Evolutionary conservation across 1,284 basidiomycete genomes (phyloP), one percentile per base, ranked within the genome.

Genomic region (Lentinus polychrous): DNA sequence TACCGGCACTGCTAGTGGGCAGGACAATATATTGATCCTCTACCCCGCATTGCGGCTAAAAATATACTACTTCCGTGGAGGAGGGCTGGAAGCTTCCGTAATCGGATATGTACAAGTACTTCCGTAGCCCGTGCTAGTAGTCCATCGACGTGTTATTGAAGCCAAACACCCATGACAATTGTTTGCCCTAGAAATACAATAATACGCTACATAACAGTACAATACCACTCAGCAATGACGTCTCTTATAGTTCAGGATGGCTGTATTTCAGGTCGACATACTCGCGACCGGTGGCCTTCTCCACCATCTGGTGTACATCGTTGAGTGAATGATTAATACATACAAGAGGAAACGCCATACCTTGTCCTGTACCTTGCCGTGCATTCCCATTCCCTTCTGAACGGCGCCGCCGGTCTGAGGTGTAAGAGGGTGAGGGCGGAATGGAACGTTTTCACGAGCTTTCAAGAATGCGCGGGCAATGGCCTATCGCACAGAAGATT

Each of bases 391-490:
- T 6, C 37, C 45, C 45, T 37, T 46, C 45, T 46, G 45, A 36
- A 37, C 12, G 5, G 34, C 23, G 11, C 45, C 45, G 12, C 35
- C 45, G 6, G 45, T 17, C 33, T 46, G 45, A 11, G 35, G 45
- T 12, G 45, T 17, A 6, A 46, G 20, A 23, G 45, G 45, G 33
- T 46, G 45, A 35, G 45, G 45, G 12, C 45, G 14, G 22, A 24
- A 44, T 8, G 53, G 46, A 11, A 54, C 55, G 38, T 32, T 44
- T 33, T 39, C 51, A 46, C 55, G 57, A 10, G 53, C 57, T 45
- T 55, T 54, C 22, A 58, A 44, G 50, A 58, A 58, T 24, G 52
- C 49, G 20, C 53, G 53, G 12, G 55, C 40, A 24, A 41, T 17
- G 15, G 15, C 14, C 40, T 41, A n/a, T n/a, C 8, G 22, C 14